phyloP scores from a whole-genome alignment of 2,329 filamentous ascomycete genomes.

The Aspergillus amoenus region DNA sequence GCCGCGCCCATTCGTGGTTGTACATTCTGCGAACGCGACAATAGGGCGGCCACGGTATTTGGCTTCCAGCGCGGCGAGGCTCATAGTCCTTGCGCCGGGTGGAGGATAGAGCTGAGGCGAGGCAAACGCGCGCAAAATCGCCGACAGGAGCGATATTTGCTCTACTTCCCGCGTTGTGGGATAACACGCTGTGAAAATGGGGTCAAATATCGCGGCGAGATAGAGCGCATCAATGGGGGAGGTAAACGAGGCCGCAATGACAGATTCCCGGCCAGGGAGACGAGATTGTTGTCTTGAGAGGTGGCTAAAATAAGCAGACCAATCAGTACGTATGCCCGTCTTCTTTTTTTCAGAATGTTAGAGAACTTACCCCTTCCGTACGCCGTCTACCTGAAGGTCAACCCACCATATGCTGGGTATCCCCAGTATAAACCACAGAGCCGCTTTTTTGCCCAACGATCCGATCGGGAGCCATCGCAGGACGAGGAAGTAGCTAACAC shows the following conservation, averaged over 20 bases:
- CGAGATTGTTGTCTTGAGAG: conserved; percentile 72
- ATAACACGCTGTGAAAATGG: conserved; percentile 86
- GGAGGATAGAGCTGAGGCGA: conserved; percentile 53
- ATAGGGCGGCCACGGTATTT: conserved; percentile 73
- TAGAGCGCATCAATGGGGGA: conserved; percentile 92
- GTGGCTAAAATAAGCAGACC: conserved; percentile 44
- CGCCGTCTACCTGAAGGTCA: conserved; percentile 95
- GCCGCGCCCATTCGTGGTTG: conserved; percentile 88
- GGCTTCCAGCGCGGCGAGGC: conserved; percentile 62
- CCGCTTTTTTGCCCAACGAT: conserved; percentile 71
- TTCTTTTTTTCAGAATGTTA: neutral
- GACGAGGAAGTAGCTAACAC: conserved; percentile 71
- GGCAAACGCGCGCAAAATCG: conserved; percentile 71
- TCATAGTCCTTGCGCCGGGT: conserved; percentile 53
- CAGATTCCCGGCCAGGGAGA: conserved; percentile 73
- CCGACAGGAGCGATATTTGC: conserved; percentile 72
- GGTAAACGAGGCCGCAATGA: conserved; percentile 89
- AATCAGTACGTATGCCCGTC: neutral
- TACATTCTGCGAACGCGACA: conserved; percentile 89
- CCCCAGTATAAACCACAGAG: conserved; percentile 82
- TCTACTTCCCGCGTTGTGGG: conserved; percentile 71
- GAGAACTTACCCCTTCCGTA: conserved; percentile 71
- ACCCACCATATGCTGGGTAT: conserved; percentile 97
- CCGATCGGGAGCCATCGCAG: conserved; percentile 79
- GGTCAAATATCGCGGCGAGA: conserved; percentile 92